Conservation (phyloP, 1,284 basidiomycete species). For the Fomitopsis palustris region DNA sequence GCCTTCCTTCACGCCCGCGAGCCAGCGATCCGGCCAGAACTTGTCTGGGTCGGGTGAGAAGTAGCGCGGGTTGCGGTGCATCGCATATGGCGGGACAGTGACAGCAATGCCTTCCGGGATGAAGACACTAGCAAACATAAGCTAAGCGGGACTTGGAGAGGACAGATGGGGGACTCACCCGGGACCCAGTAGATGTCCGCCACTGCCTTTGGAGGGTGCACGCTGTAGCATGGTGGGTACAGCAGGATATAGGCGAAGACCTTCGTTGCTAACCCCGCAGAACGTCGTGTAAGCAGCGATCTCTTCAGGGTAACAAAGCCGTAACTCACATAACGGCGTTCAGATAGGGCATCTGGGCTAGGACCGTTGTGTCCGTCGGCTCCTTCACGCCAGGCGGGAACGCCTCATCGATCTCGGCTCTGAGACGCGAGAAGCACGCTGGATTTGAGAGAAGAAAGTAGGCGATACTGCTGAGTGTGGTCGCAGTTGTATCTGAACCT, state of each 20-base stretch:
- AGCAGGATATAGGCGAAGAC: constrained; percentile 51
- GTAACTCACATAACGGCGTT: constrained; percentile 27
- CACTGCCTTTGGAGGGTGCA: constrained; percentile 22
- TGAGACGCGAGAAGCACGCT: constrained; percentile 38
- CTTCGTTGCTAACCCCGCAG: constrained; percentile 46
- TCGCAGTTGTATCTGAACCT: constrained; percentile 47
- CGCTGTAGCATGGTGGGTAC: constrained; percentile 50
- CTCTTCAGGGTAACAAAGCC: background rate
- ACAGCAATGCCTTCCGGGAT: constrained; percentile 26
- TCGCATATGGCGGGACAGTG: constrained; percentile 22
- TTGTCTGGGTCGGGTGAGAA: constrained; percentile 12
- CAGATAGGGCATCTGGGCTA: constrained; percentile 25
- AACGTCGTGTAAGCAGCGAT: background rate
- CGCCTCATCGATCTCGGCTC: constrained; percentile 44
- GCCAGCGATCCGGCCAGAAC: constrained; percentile 21
- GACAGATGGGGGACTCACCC: background rate
- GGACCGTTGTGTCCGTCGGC: constrained; percentile 16
- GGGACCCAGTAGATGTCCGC: background rate
- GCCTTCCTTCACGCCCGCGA: background rate
- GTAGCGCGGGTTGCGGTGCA: constrained; percentile 14
- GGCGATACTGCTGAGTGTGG: constrained; percentile 41
- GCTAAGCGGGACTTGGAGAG: background rate
- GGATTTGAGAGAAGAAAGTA: constrained; percentile 46
- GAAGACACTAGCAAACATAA: background rate
- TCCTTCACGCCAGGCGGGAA: constrained; percentile 21